phyloP scores from a whole-genome alignment of 331 rosid species.

The Rhamnella rubrinervis region DNA sequence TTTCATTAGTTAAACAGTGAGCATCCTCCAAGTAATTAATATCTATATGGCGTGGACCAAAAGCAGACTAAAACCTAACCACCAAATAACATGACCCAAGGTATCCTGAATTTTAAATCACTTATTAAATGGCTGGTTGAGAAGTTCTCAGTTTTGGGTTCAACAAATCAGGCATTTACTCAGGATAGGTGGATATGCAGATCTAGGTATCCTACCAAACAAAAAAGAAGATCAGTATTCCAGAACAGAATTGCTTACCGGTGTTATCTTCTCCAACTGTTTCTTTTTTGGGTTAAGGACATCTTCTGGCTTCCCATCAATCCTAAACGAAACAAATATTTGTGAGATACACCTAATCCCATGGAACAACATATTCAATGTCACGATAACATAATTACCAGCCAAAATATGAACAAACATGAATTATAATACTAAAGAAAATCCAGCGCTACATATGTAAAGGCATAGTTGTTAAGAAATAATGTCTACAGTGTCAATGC shows the following conservation, averaged over 20 bases:
- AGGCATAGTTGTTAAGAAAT: too few relatives aligned
- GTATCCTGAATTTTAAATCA: too few relatives aligned
- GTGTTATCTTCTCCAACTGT: slow-evolving; percentile 92
- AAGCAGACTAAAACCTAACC: too few relatives aligned
- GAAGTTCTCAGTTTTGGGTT: background rate
- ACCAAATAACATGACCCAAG: too few relatives aligned
- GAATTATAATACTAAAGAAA: background rate
- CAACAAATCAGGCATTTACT: background rate
- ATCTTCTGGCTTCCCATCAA: slow-evolving; percentile 96
- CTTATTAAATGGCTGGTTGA: background rate
- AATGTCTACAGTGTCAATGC: too few relatives aligned
- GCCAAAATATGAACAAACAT: background rate
- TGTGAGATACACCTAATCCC: background rate
- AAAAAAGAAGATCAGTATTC: background rate
- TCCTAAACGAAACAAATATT: slow-evolving; percentile 41
- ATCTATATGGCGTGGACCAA: too few relatives aligned
- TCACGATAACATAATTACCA: background rate
- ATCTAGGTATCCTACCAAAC: background rate
- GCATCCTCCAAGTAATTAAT: too few relatives aligned
- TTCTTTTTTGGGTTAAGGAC: slow-evolving; percentile 99
- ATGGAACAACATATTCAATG: background rate
- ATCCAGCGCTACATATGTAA: too few relatives aligned
- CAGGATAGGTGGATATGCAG: background rate
- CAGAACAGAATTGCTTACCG: slow-evolving; percentile 43
- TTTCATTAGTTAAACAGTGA: too few relatives aligned